These are phyloP conservation scores for Anthracocystis walkeri DNA, from an alignment of 1,284 basidiomycete genomes.

Conservation along the genomic window DNA sequence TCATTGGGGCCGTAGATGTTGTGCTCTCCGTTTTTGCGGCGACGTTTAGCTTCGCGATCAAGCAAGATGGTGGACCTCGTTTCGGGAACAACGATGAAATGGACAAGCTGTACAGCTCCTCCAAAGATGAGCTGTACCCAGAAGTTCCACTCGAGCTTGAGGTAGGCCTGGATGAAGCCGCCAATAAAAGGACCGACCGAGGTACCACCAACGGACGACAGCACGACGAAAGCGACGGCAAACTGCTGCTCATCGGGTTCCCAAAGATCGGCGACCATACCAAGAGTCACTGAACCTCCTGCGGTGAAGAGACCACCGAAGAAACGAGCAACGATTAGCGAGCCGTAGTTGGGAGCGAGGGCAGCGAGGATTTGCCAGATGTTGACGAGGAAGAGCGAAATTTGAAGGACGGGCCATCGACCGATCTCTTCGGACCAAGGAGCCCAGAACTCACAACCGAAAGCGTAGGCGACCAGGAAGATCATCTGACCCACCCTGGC, in stretches of 20 bases:
- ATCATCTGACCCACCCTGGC: slow-evolving; percentile 71
- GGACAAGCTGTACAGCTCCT: slow-evolving; percentile 69
- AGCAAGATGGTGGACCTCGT: slow-evolving; percentile 70
- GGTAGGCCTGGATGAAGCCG: slow-evolving; percentile 55
- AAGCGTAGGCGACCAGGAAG: slow-evolving; percentile 71
- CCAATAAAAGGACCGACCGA: slow-evolving; percentile 67
- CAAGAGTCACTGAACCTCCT: slow-evolving; percentile 71
- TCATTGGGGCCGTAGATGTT: slow-evolving; percentile 71
- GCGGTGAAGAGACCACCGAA: slow-evolving; percentile 69
- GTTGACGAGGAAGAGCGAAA: slow-evolving; percentile 69
- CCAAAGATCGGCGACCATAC: slow-evolving; percentile 70
- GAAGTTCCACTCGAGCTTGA: slow-evolving; percentile 67
- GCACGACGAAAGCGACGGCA: slow-evolving; percentile 67
- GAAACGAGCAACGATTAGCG: slow-evolving; percentile 66
- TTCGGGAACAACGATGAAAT: slow-evolving; percentile 71
- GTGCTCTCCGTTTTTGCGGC: slow-evolving; percentile 67
- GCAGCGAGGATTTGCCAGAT: slow-evolving; percentile 65
- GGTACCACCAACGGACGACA: slow-evolving; percentile 66
- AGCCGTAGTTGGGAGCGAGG: slow-evolving; percentile 66
- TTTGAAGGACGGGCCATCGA: slow-evolving; percentile 65
- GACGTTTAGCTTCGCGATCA: slow-evolving; percentile 70
- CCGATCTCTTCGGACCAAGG: slow-evolving; percentile 70
- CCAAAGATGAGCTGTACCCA: slow-evolving; percentile 71
- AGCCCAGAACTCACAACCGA: slow-evolving; percentile 69
- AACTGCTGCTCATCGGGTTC: slow-evolving; percentile 68